Evolutionary conservation across 805 yeast species (phyloP).

Genomic region (Pichia nakasei): DNA sequence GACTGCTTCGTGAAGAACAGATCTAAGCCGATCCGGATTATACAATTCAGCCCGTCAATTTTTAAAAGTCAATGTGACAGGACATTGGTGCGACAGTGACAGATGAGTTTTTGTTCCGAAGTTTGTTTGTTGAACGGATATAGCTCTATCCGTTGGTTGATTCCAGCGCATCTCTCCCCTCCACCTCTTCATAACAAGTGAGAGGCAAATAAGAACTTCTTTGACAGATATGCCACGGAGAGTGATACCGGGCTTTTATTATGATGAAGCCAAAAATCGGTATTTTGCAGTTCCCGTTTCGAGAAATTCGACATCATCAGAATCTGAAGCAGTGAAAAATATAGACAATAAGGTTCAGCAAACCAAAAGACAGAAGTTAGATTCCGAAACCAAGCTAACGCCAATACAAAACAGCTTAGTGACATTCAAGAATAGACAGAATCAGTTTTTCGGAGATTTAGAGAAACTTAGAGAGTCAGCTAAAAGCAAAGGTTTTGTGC

Average conservation of each 20-base stretch:
- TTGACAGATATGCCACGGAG: background rate
- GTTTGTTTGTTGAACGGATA: no score
- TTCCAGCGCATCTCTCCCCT: no score
- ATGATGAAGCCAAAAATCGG: conserved; percentile 5
- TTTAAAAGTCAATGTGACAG: no score
- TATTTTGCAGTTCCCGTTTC: conserved; percentile 10
- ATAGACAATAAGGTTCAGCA: background rate
- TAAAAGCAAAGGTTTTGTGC: background rate
- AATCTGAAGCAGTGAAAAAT: background rate
- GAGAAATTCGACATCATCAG: background rate
- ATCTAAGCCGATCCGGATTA: no score
- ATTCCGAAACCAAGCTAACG: background rate
- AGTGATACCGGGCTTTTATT: conserved; percentile 9
- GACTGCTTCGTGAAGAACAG: no score
- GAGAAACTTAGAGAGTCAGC: background rate
- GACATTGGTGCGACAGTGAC: no score
- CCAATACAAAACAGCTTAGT: background rate
- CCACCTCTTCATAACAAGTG: no score
- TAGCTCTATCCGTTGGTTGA: no score
- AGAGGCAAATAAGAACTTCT: no score
- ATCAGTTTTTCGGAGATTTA: background rate
- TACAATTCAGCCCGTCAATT: no score
- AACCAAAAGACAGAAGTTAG: background rate
- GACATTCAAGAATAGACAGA: background rate
- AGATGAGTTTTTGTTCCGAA: no score